phyloP scores from a whole-genome alignment of 83 land plant species.

The Diphasiastrum complanatum region DNA sequence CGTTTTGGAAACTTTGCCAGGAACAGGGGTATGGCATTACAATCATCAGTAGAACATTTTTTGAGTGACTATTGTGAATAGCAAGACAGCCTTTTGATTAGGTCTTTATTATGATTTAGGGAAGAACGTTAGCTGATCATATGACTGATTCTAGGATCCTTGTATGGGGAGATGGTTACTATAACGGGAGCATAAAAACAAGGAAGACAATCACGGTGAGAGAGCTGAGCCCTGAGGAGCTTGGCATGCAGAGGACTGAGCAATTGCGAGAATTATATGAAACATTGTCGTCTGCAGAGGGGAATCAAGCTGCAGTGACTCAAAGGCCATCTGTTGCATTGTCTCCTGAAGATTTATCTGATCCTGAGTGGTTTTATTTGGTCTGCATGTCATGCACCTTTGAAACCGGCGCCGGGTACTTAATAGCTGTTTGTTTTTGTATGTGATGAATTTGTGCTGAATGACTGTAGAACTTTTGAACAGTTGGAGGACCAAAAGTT shows the following conservation, averaged over 20 bases:
- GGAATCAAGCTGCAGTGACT: slow-evolving; percentile 30
- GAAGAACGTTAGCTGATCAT: neutral
- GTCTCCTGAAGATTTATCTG: slow-evolving; percentile 71
- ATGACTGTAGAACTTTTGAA: too few species aligned
- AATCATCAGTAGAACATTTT: neutral
- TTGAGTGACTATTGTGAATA: neutral
- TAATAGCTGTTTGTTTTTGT: slow-evolving; percentile 1
- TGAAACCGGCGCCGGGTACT: slow-evolving; percentile 54
- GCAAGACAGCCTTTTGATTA: neutral
- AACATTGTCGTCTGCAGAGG: slow-evolving; percentile 50
- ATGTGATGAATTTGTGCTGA: too few species aligned
- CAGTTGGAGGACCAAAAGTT: too few species aligned
- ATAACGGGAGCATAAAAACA: slow-evolving; percentile 82
- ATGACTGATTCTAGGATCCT: slow-evolving; percentile 32
- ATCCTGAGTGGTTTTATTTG: slow-evolving; percentile 73
- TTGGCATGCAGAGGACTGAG: slow-evolving; percentile 57
- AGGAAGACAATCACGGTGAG: slow-evolving; percentile 65
- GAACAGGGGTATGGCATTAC: slow-evolving; percentile 38
- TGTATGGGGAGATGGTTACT: slow-evolving; percentile 79
- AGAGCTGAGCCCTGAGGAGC: slow-evolving; percentile 69
- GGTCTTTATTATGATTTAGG: neutral
- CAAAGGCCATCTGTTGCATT: slow-evolving; percentile 50
- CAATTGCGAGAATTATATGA: slow-evolving; percentile 75
- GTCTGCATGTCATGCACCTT: slow-evolving; percentile 73
- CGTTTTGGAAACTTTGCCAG: slow-evolving; percentile 61